Evolutionary conservation across 768 basidiomycete species (phyloP), one percentile per base, ranked within the genome.

Genomic region (Leccinum subtestaceum): DNA sequence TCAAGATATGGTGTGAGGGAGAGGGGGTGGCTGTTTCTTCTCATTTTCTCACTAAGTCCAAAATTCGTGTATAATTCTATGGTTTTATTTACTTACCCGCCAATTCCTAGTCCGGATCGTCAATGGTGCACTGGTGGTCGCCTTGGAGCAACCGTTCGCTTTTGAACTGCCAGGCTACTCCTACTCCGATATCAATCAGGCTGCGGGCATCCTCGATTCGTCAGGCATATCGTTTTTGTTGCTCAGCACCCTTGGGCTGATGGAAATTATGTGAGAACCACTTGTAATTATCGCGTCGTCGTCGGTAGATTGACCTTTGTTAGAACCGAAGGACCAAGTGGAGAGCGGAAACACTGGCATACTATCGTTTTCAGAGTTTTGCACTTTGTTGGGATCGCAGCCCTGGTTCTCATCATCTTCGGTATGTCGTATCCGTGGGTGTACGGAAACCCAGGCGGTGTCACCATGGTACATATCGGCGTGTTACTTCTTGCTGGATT

Each of bases 21-120:
- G 23, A 23, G 23, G 23, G 23, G 23, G 23, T 23, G 86, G 86
- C 69, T 88, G n/a, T 81, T 82, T 60, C 76, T 89, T 21, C 76
- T 82, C 50, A 71, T 86, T 13, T 86, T 89, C 61, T 79, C 85
- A 13, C 60, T 81, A 49, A 70, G 87, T 86, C 0, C 34, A 60
- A 31, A 67, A 83, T 75, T 32, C 7, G 46, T 21, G 53, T 47
- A 15, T 36, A 29, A n/a, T 52, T 34, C 53, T 38, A 5, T 32
- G 32, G n/a, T 53, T 38, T n/a, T 7, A 23, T 54, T 53, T 49
- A 50, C 60, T 61, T 40, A 60, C 25, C 1, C 1, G 34, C 36
- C 6, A 25, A 55, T 57, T 48, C 32, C 54, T 52, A 89, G 88
- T 79, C 48, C 81, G 87, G 46, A 75, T 87, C 38, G 72, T 84